Base-by-base conservation (phyloP, 176 grass and related monocot species). In the Leersia perrieri region DNA sequence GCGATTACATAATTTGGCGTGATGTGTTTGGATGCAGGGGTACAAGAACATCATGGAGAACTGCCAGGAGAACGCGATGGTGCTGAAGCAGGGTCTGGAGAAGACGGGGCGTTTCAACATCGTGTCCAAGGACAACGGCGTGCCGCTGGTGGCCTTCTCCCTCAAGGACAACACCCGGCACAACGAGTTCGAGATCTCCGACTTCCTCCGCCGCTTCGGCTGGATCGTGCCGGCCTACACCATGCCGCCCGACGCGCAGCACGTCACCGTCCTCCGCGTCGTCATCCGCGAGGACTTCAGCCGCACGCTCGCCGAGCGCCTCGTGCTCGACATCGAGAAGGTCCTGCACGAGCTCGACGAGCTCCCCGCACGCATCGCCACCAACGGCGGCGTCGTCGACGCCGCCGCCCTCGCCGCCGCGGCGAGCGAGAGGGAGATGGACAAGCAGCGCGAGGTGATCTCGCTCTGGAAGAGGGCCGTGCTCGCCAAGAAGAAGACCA, bases 181-280 rank as follows among this genome's bases (percentile, higher is more conserved):
- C 60, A 80, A 90, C 77, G 94, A 97, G 91, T 94, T 94, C 69
- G 94, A 90, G 87, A 88, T 97, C 83, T 94, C 94, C 42, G 91
- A 97, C 30, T 91, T 68, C 76, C 74, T 97, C 14, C 94, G 94
- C 70, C 88, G 94, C 33, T 97, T 87, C 68, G 94, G 94, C 36
- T 97, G 94, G 94, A 97, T 97, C 87, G 86, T 97, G 70, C 94
- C 94, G 73, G 94, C 94, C 10, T 97, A 97, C 86, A 94, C 91
- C 44, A 97, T 97, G 94, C 91, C 94, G 5, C 78, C 94, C 1
- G 86, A 94, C 70, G 94, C 94, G 63, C 91, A 91, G 84, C 84
- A 97, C 70, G 68, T 97, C 35, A 90, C 89, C 0, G 94, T 97
- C 9, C 85, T 97, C 74, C 86, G 94, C 53, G 89, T 97, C 0